Base-by-base conservation (phyloP, 345 rosid species). In the Euclidium syriacum region DNA sequence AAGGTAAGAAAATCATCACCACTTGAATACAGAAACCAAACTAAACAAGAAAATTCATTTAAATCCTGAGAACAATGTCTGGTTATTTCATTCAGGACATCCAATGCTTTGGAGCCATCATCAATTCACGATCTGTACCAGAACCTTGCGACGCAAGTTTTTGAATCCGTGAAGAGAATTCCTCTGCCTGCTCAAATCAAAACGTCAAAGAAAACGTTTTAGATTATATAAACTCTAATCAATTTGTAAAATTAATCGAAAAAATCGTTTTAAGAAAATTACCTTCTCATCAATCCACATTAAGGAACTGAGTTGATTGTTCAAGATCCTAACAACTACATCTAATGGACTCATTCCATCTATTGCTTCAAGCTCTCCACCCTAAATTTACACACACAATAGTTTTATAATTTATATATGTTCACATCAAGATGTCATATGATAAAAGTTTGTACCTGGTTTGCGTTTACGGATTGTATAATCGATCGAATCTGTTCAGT, bases 281-380 rank as follows among this genome's bases (percentile, higher is more conserved):
- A 88, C 96, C 82, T 88, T 88, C 74, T 94, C 99, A 71, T 94
- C 99, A 44, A 94, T 83, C 97, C 96, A 90, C 92, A 90, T 86
- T 34, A 94, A 79, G 61, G 99, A 94, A 64, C 96, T 85, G 11
- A 94, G 81, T 80, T 94, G 99, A 77, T 94, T 94, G 81, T 94
- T 94, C 62, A 94, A 76, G 75, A 94, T 90, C 41, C 83, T 77
- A 32, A 87, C 96, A 30, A 94, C 96, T 73, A 79, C 83, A 71
- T 94, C 99, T 48, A 94, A 52, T 27, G 99, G 97, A 72, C 83
- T 76, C 95, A 86, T 87, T 64, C 87, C 85, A 43, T 86, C 96
- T 19, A 85, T 44, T 25, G 86, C 72, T 55, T 84, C 95, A 14
- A 86, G 84, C 60, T 86, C 97, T 64, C 95, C 98, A 34, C 96